Evolutionary conservation across 2,329 filamentous ascomycete genomes (phyloP), one percentile per base, ranked within the genome.

Genomic region (Emergomyces orientalis): DNA sequence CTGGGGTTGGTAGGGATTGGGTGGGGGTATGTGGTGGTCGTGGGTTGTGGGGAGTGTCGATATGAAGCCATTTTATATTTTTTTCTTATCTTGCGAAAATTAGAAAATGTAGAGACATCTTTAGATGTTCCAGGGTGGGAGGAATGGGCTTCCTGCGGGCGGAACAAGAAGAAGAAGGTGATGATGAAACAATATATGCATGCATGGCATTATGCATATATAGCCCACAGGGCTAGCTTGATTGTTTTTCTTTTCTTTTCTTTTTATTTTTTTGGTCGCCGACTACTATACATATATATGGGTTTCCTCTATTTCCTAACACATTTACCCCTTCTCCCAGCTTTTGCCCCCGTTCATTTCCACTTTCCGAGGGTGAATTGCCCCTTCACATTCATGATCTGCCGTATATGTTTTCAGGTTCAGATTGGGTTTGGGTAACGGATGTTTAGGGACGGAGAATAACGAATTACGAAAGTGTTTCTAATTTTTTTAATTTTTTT

Each of bases 1-100:
- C 73, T 11, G 70, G 73, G 17, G 69, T 72, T 13, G 72, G 73
- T 6, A 74, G 73, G 14, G 74, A 77, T 65, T 77, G 76, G 76
- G 68, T 80, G 41, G 77, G 78, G 6, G 77, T 79, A 25, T 79
- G 77, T 63, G 77, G 77, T 30, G 78, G 78, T 34, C 72, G 76
- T 62, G 77, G 77, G 5, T 70, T 80, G 41, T 79, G 77, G 74
- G 77, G 77, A 5, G 78, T 80, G 57, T 68, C 74, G 11, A 64
- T 78, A 65, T 78, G 67, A 71, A 19, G 22, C 19, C 17, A 14
- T 9, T 14, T 6, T 39, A 22, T 19, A 47, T 22, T 8, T 22
- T 22, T 22, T 17, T 25, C 6, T 49, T 25, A 2, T 49, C 22
- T 51, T 13, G 2, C 22, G 45, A 43, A 30, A 39, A n/a, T 25